Percentiles rank a stretch among this genome's conserved stretches.
These are phyloP conservation scores for Thalassiosira mediterranea DNA, from an alignment of 352 stramenopile genomes.

Conservation along the genomic window DNA sequence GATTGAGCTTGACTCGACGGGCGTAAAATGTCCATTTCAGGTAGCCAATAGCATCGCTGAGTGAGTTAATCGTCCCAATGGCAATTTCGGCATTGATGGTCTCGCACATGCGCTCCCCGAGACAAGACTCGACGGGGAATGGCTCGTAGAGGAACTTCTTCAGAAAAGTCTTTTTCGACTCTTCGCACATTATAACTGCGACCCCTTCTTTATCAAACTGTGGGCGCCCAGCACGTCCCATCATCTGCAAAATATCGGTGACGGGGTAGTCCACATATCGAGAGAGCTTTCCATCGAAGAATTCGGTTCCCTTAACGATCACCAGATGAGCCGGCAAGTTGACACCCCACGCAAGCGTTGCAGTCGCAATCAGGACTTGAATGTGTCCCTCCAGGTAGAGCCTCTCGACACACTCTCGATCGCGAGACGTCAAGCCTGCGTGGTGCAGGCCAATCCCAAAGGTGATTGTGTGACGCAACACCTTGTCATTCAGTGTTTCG, in stretches of 20 bases:
- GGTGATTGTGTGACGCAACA: conserved; percentile 92
- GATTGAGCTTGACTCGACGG: conserved; percentile 93
- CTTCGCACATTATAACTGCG: conserved; percentile 96
- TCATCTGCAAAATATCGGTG: conserved; percentile 99
- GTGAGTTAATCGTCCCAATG: conserved; percentile 88
- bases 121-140: conserved; percentile 95
- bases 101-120: conserved; percentile 90
- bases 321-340: conserved; percentile 93
- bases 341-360: conserved; percentile 93
- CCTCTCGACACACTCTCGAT: conserved; percentile 94
- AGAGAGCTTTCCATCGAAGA: conserved; percentile 91
- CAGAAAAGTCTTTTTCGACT: conserved; percentile 97
- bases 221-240: conserved; percentile 89
- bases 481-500: conserved; percentile 85
- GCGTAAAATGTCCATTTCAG: conserved; percentile 98
- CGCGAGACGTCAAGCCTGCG: conserved; percentile 86
- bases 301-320: conserved; percentile 98
- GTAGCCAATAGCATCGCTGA: conserved; percentile 92
- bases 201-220: conserved; percentile 94
- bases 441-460: conserved; percentile 99
- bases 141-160: conserved; percentile 96
- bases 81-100: conserved; percentile 97
- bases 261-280: conserved; percentile 98
- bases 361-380: conserved; percentile 87
- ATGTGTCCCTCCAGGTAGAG: conserved; percentile 96